Evolutionary conservation across 257 asterid genomes (phyloP).

Genomic region (Coffea eugenioides): DNA sequence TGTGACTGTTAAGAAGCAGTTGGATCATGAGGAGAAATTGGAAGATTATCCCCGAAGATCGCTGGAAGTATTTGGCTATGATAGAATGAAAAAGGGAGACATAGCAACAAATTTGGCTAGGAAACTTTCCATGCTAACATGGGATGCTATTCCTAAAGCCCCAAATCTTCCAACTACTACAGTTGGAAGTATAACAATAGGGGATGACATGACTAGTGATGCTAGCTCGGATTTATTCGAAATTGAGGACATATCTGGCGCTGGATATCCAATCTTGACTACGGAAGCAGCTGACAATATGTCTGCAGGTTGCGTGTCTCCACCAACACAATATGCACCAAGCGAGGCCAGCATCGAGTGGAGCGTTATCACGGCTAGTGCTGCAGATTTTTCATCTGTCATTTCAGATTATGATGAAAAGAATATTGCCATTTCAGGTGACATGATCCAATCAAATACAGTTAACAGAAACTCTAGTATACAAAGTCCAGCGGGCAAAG

Average conservation of each 20-base stretch:
- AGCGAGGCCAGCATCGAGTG: constrained; percentile 81
- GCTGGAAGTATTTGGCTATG: constrained; percentile 67
- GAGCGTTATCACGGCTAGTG: constrained; percentile 85
- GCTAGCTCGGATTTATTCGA: constrained; percentile 89
- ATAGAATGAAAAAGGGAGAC: constrained; percentile 34
- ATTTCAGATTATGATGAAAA: constrained; percentile 47
- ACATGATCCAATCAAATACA: neutral
- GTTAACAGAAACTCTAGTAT: neutral
- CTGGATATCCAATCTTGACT: constrained; percentile 19
- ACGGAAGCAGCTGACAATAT: constrained; percentile 23
- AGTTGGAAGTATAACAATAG: constrained; percentile 24
- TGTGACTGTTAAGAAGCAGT: constrained; percentile 6
- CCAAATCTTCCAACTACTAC: constrained; percentile 30
- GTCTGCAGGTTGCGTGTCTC: constrained; percentile 47
- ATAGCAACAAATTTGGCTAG: constrained; percentile 50
- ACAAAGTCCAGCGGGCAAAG: constrained; percentile 21
- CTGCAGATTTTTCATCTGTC: constrained; percentile 51
- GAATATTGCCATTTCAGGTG: constrained; percentile 30
- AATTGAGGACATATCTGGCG: constrained; percentile 61
- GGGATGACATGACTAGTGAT: constrained; percentile 72
- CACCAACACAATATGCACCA: constrained; percentile 56
- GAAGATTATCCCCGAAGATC: constrained; percentile 44
- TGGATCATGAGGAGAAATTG: neutral
- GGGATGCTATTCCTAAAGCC: constrained; percentile 79
- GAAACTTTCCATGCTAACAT: constrained; percentile 70